Percentiles rank a stretch among this genome's conserved stretches.
These are phyloP conservation scores for Phlegmacium glaucopus DNA, from an alignment of 768 basidiomycete genomes.

Conservation along the genomic window DNA sequence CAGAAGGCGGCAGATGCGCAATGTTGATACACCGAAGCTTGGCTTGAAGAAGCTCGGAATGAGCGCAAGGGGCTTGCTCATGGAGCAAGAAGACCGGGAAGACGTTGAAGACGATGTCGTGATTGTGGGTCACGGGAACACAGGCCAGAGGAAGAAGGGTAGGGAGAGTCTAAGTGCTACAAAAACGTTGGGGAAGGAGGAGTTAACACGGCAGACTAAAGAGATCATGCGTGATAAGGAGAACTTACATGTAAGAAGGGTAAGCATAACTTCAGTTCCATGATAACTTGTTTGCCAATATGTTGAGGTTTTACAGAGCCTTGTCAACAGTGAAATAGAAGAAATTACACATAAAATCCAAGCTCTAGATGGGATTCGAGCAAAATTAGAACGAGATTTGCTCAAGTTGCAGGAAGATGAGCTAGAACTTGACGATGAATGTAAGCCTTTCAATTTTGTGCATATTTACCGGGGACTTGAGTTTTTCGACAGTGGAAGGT, in stretches of 20 bases:
- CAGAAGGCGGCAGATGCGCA: conserved; percentile 75
- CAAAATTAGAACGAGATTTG: conserved; percentile 77
- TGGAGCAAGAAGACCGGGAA: conserved; percentile 53
- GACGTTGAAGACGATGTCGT: conserved; percentile 75
- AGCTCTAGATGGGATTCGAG: conserved; percentile 74
- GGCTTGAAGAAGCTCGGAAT: conserved; percentile 81
- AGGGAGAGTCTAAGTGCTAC: conserved; percentile 66
- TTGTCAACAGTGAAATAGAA: conserved; percentile 81
- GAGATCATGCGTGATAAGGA: conserved; percentile 93
- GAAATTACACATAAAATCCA: conserved; percentile 92
- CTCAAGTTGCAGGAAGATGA: conserved; percentile 92
- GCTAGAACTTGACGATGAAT: conserved; percentile 93
- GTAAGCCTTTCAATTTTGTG: conserved; percentile 44
- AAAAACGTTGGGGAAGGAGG: conserved; percentile 78
- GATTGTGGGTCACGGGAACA: conserved; percentile 45
- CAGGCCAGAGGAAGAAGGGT: conserved; percentile 47
- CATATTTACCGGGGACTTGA: conserved; percentile 1
- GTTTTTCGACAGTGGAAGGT: conserved; percentile 66
- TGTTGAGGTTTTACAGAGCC: conserved; percentile 45
- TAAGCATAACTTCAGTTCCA: conserved; percentile 34
- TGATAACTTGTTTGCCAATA: neutral
- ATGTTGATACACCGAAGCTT: conserved; percentile 68
- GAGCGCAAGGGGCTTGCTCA: conserved; percentile 71
- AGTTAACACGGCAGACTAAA: conserved; percentile 75
- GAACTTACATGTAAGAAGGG: conserved; percentile 85